Conservation (phyloP, 208 protist species). For the Leishmania mexicana region DNA sequence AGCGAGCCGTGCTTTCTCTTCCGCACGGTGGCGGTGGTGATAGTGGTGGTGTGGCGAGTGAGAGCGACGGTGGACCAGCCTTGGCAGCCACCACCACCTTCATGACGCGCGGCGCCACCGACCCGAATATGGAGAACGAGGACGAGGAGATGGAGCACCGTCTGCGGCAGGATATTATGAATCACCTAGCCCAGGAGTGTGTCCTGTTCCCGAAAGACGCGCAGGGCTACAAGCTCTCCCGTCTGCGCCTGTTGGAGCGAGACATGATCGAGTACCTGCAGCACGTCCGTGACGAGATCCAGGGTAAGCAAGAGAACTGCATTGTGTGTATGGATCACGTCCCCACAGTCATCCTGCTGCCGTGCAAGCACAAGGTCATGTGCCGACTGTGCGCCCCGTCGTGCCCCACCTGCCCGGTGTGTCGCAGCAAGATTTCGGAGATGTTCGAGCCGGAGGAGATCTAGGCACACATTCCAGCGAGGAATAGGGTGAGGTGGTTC, state of each 20-base stretch:
- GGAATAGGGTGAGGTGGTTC: neutral
- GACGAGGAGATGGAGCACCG: conserved; percentile 55
- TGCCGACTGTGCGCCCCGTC: conserved; percentile 74
- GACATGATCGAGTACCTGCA: conserved; percentile 90
- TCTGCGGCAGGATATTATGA: conserved; percentile 73
- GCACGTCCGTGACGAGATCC: conserved; percentile 72
- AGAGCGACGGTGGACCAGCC: neutral
- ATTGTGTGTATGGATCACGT: conserved; percentile 84
- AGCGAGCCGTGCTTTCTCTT: neutral
- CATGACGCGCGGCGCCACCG: conserved; percentile 17
- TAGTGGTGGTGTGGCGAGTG: neutral
- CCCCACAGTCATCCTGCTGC: conserved; percentile 80
- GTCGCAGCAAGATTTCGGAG: conserved; percentile 68
- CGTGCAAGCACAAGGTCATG: conserved; percentile 86
- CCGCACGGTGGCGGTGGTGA: neutral
- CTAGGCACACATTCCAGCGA: conserved; percentile 6
- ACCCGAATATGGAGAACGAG: conserved; percentile 40
- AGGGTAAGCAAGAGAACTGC: conserved; percentile 76
- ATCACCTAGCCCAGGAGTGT: conserved; percentile 50
- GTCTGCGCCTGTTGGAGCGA: conserved; percentile 67
- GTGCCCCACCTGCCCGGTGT: conserved; percentile 64
- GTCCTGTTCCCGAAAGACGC: conserved; percentile 69
- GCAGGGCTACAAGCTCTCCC: conserved; percentile 62
- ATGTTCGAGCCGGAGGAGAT: conserved; percentile 87
- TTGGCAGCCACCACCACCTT: conserved; percentile 19